These are phyloP conservation scores for Chalaropsis ovoidea DNA, from an alignment of 2,329 filamentous ascomycete genomes.

Conservation along the genomic window DNA sequence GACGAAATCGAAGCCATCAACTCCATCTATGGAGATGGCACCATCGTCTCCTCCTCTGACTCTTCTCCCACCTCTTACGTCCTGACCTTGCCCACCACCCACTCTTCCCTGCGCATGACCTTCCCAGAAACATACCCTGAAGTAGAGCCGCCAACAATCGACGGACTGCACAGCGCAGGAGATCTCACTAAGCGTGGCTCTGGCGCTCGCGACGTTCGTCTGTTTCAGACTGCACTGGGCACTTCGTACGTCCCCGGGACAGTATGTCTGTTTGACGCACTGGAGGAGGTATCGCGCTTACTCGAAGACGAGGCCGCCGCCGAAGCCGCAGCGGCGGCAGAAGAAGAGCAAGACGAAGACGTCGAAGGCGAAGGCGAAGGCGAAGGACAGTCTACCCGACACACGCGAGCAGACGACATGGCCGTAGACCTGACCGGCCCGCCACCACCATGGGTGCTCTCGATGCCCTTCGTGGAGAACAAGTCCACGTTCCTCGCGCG, in stretches of 20 bases:
- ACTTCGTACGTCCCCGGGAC: slow-evolving; percentile 61
- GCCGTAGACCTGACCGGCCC: slow-evolving; percentile 27
- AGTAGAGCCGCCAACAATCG: slow-evolving; percentile 54
- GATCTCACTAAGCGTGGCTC: slow-evolving; percentile 57
- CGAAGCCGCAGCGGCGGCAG: slow-evolving; percentile 26
- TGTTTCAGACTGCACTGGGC: slow-evolving; percentile 57
- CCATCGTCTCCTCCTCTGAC: slow-evolving; percentile 41
- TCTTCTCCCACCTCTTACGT: slow-evolving; percentile 38
- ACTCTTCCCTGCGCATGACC: slow-evolving; percentile 49
- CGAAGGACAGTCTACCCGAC: not conserved
- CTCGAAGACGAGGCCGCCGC: slow-evolving; percentile 31
- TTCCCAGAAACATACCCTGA: slow-evolving; percentile 69
- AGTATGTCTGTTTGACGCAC: slow-evolving; percentile 84
- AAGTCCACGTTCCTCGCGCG: slow-evolving; percentile 84
- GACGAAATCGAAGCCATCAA: slow-evolving; percentile 77
- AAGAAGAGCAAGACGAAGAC: slow-evolving; percentile 26
- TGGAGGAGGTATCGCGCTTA: slow-evolving; percentile 57
- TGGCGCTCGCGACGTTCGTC: slow-evolving; percentile 57
- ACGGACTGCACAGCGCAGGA: slow-evolving; percentile 71
- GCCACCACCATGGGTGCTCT: slow-evolving; percentile 58
- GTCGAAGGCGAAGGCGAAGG: slow-evolving; percentile 7
- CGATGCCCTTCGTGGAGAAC: slow-evolving; percentile 63
- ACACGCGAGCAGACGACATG: slow-evolving; percentile 22
- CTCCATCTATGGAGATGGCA: slow-evolving; percentile 67
- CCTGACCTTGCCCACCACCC: slow-evolving; percentile 55